These are phyloP conservation scores for Penicillium oxalicum DNA, from an alignment of 2,329 filamentous ascomycete genomes.

Conservation along the genomic window DNA sequence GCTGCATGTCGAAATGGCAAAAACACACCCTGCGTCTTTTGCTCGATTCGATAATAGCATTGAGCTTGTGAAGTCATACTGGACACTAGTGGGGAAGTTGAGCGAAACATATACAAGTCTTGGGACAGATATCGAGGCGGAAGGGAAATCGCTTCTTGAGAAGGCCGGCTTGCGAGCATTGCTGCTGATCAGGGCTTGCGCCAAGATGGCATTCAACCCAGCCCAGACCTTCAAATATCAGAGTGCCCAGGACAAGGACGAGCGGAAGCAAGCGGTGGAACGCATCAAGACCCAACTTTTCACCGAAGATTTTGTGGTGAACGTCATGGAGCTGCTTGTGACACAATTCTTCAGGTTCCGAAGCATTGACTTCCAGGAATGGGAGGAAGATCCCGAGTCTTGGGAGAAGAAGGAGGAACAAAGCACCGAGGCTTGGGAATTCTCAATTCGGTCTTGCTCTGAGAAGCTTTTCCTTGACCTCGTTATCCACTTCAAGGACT, in stretches of 20 bases:
- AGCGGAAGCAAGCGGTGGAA: constrained; percentile 64
- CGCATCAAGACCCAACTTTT: constrained; percentile 69
- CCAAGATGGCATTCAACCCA: constrained; percentile 78
- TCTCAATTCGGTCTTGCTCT: constrained; percentile 83
- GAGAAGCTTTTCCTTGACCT: constrained; percentile 93
- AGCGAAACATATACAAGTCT: constrained; percentile 58
- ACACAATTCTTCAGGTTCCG: constrained; percentile 85
- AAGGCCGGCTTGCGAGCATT: constrained; percentile 77
- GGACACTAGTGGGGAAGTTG: constrained; percentile 71
- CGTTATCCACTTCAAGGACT: constrained; percentile 77
- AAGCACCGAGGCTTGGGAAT: constrained; percentile 80
- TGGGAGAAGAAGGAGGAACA: constrained; percentile 91
- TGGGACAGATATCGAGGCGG: constrained; percentile 41
- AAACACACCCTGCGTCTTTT: constrained; percentile 74
- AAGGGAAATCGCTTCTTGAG: constrained; percentile 59
- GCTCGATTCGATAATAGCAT: constrained; percentile 73
- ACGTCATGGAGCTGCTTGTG: constrained; percentile 79
- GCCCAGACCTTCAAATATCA: constrained; percentile 78
- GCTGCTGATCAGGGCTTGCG: constrained; percentile 71
- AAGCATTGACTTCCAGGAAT: constrained; percentile 76
- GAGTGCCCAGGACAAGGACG: constrained; percentile 65
- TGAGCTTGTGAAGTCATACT: constrained; percentile 73
- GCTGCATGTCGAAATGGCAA: constrained; percentile 80
- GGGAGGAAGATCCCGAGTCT: constrained; percentile 91
- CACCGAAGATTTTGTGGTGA: constrained; percentile 66